These are phyloP conservation scores for Capsella rubella DNA, from an alignment of 441 rosid genomes.

Conservation along the genomic window DNA sequence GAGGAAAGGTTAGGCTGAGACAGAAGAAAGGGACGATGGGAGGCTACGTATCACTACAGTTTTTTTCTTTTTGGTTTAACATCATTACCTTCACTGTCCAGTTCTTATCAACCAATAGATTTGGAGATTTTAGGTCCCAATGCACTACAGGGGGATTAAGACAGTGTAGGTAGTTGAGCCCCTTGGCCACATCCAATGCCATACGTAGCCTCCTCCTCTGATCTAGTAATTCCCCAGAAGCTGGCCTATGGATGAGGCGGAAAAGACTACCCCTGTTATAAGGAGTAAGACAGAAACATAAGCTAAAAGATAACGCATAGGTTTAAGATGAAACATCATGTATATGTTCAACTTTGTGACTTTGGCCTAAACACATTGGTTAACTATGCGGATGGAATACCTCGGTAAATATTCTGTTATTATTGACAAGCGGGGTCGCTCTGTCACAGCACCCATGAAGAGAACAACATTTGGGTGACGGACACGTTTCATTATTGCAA, in stretches of 20 bases:
- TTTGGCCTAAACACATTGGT: neutral
- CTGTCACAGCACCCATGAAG: conserved; percentile 98
- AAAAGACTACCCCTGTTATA: conserved; percentile 87
- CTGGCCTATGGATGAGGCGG: conserved; percentile 88
- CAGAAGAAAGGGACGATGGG: neutral
- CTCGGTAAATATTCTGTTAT: conserved; percentile 96
- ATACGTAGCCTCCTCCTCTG: conserved; percentile 86
- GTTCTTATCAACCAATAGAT: conserved; percentile 92
- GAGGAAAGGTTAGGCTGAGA: conserved; percentile 16
- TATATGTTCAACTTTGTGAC: neutral
- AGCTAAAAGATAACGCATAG: conserved; percentile 23
- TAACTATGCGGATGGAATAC: conserved; percentile 44
- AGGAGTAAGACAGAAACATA: conserved; percentile 18
- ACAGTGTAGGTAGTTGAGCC: conserved; percentile 93
- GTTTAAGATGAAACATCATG: conserved; percentile 18
- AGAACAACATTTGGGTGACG: conserved; percentile 99
- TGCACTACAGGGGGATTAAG: conserved; percentile 92
- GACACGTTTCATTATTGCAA: conserved; percentile 96
- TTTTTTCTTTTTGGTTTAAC: neutral
- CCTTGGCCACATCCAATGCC: conserved; percentile 99
- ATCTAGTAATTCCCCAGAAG: conserved; percentile 86
- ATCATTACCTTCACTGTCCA: conserved; percentile 88
- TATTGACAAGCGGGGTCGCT: conserved; percentile 85
- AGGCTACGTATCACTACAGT: neutral
- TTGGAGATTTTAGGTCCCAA: conserved; percentile 98